Evolutionary conservation across 164 flowering plant species (phyloP), one percentile per base, ranked within the genome.

Genomic region (Dillenia turbinata): DNA sequence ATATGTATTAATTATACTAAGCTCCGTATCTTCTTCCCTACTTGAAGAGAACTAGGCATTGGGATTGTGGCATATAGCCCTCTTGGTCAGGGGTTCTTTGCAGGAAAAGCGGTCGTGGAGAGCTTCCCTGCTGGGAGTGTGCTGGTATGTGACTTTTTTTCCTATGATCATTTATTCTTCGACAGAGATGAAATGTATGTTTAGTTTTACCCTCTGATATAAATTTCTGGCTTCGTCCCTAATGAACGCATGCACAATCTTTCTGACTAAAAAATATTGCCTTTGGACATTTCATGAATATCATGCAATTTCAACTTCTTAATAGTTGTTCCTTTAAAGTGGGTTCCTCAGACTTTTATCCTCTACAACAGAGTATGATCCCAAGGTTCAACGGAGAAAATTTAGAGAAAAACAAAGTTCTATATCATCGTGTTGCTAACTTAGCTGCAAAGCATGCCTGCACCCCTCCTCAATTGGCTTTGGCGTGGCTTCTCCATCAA

Each of bases 401-500:
- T 60, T 49, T 80, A 49, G 79, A 78, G 54, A 75, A 75, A 71
- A 83, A 83, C 79, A 80, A 75, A 60, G 8, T 52, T 16, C 4
- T 80, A 26, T 83, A 70, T 48, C 13, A 47, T 8, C 68, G 73
- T 0, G 13, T 83, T 5, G 68, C 51, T 9, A 56, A 58, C 44
- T 51, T 83, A 40, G 82, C 87, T 33, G 46, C 54, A 52, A 83
- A 77, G 74, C 73, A 78, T 61, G 68, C 57, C 0, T 79, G 79
- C 61, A 68, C 70, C 13, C 75, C 74, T 56, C 60, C 78, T 62
- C 84, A 83, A 61, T 68, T 83, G 17, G 84, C 87, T 12, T 62
- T 83, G 11, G 60, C 84, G 43, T 80, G 87, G 83, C 55, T 78
- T 73, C 63, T 72, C 46, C 83, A 80, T 70, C 84, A 79, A 47